Base-by-base conservation (phyloP, 2,329 filamentous ascomycete genomes). In the Fusarium pseudonygamai region DNA sequence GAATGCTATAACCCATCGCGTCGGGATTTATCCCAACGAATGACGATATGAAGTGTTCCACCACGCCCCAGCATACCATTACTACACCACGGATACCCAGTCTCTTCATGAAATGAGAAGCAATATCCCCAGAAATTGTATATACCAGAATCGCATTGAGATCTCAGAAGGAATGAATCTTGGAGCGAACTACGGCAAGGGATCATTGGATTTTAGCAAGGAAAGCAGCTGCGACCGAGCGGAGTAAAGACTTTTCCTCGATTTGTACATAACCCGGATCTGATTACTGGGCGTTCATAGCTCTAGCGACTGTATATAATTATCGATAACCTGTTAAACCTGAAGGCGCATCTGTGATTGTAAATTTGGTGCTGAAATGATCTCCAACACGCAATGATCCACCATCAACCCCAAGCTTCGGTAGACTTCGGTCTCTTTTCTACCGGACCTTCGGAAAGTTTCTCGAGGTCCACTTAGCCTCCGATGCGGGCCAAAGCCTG, bases 231-330 rank as follows among this genome's bases (percentile, higher is more conserved):
- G 13, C 13, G 18, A 28, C 13, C 1, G n/a, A 26, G 18, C n/a
- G 49, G 30, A 46, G 13, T 28, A 7, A 39, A 12, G 30, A 22
- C 20, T 13, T 42, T 60, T 30, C 18, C 32, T 28, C 26, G 10
- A 16, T 18, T 26, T 69, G 36, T 63, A 68, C 28, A 69, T 69
- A 69, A 28, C 16, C 28, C 18, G 26, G 32, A 20, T 36, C 30
- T 28, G 32, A 20, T 36, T 24, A 22, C 26, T 32, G 14, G 32
- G 37, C 42, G 6, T 4, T 34, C 10, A 24, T 28, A 39, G 9
- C 24, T 40, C 9, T 26, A 69, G 13, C 24, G 40, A 28, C 1
- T 18, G 32, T 39, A 63, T 13, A 67, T 68, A 52, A 40, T 42
- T 20, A 49, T 10, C 9, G 22, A 42, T 12, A 32, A 42, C 42